These are phyloP conservation scores for Neoboletus magnificus DNA, from an alignment of 768 basidiomycete genomes.

Conservation along the genomic window DNA sequence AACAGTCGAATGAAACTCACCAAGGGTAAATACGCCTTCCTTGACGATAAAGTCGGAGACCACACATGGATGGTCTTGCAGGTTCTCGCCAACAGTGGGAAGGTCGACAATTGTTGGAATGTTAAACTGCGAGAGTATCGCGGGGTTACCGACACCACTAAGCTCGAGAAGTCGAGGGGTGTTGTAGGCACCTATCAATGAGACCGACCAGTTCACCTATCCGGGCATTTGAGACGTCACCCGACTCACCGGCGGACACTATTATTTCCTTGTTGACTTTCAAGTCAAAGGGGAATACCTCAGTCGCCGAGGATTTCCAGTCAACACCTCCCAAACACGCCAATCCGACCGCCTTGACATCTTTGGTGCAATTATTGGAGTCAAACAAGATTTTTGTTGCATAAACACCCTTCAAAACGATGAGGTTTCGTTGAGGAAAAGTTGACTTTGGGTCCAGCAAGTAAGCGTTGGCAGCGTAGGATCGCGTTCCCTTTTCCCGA, in stretches of 20 bases:
- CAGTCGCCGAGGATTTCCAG: constrained; percentile 1
- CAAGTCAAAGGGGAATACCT: background rate
- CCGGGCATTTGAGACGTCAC: background rate
- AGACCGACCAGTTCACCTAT: background rate
- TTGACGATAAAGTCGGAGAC: constrained; percentile 14
- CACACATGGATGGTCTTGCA: constrained; percentile 17
- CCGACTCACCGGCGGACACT: constrained; percentile 1
- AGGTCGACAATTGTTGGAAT: constrained; percentile 10
- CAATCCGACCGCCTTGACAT: constrained; percentile 8
- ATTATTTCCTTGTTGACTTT: constrained; percentile 6
- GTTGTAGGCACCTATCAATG: constrained; percentile 9
- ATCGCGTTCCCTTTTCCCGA: constrained; percentile 11
- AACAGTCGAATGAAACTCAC: background rate
- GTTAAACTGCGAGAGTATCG: constrained; percentile 11
- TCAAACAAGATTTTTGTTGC: constrained; percentile 14
- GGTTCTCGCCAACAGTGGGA: constrained; percentile 19
- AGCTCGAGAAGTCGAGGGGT: constrained; percentile 20
- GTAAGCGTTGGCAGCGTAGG: constrained; percentile 19
- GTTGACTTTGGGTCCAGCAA: constrained; percentile 6
- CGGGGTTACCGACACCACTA: constrained; percentile 14
- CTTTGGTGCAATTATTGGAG: background rate
- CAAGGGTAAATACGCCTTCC: constrained; percentile 10
- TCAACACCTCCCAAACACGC: constrained; percentile 10
- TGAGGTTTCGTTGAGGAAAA: constrained; percentile 8
- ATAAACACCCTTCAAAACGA: constrained; percentile 5